Base-by-base conservation (phyloP, 139 green algal species). In the Chlorella ohadii region DNA sequence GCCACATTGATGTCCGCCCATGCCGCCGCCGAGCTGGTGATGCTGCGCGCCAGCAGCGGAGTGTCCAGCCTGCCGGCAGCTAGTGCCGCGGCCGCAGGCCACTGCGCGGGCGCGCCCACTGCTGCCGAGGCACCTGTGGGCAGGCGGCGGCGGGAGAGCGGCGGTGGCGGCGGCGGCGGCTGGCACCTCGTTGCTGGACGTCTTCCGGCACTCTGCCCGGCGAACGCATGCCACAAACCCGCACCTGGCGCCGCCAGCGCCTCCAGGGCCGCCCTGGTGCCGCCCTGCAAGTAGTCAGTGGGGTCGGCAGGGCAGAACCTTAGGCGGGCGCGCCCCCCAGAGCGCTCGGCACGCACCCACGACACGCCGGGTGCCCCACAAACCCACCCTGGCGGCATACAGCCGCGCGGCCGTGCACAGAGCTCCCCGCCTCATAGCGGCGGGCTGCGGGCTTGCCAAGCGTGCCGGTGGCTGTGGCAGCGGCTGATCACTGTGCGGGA, bases 1-100 rank as follows among this genome's bases (percentile, higher is more conserved):
- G 16, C 51, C 13, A 94, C 81, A 3, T 68, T 88, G 6, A 92
- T 61, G 33, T 86, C 76, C 28, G 67, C 81, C n/a, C 44, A 22
- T 11, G 55, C 64, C 27, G 55, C 66, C 13, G 72, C 17, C 55
- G 61, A 73, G 64, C 70, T 56, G 65, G 34, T 76, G 23, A 86
- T 75, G 39, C 72, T 55, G 13, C 82, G 72, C 3, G 33, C 47
- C 22, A 68, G 74, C 56, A 81, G 33, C 74, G 74, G 25, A 4
- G 74, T 56, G n/a, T 81, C 56, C 11, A 70, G 23, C 23, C 74
- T 27, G 33, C 6, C 19, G 23, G 47, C 34, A 3, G 33, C 56
- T 34, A 36, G 4, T 28, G 74, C 55, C 25, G 74, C 55, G 15
- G 39, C 44, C 31, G 55, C 56, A 9, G 76, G 13, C 76, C 36